phyloP scores from a whole-genome alignment of 768 basidiomycete species.

The Termitomyces titanicus region DNA sequence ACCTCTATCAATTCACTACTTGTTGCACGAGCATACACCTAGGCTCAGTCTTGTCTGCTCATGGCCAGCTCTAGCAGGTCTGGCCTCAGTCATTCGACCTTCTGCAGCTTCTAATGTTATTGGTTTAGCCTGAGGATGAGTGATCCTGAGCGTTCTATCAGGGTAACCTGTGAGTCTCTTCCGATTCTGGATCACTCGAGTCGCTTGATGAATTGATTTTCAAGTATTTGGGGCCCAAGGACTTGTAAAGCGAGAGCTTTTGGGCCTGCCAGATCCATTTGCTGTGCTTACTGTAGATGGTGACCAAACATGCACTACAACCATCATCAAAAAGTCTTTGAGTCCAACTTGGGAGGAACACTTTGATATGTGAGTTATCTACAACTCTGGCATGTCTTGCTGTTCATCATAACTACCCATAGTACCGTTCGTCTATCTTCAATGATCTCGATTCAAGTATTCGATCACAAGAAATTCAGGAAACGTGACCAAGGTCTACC shows the following conservation, averaged over 20 bases:
- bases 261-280: constrained; percentile 84
- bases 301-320: constrained; percentile 77
- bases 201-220: background rate
- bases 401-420: constrained; percentile 8
- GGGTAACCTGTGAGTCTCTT: constrained; percentile 44
- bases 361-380: constrained; percentile 69
- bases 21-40: background rate
- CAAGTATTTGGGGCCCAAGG: constrained; percentile 75
- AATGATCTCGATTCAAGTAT: constrained; percentile 78
- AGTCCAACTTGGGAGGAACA: constrained; percentile 82
- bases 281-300: constrained; percentile 85
- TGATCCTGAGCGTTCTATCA: constrained; percentile 46
- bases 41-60: background rate
- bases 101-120: constrained; percentile 11
- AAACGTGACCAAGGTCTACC: constrained; percentile 74
- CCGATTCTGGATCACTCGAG: background rate
- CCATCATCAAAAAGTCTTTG: constrained; percentile 62
- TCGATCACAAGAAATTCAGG: constrained; percentile 87
- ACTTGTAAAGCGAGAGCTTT: constrained; percentile 72
- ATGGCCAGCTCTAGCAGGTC: constrained; percentile 32
- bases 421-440: constrained; percentile 75
- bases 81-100: constrained; percentile 4
- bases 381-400: constrained; percentile 12
- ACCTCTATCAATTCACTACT: background rate
- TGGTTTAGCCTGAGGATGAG: constrained; percentile 28